Evolutionary conservation across 805 yeast genomes (phyloP).

Genomic region (Kregervanrija pseudodelftensis): DNA sequence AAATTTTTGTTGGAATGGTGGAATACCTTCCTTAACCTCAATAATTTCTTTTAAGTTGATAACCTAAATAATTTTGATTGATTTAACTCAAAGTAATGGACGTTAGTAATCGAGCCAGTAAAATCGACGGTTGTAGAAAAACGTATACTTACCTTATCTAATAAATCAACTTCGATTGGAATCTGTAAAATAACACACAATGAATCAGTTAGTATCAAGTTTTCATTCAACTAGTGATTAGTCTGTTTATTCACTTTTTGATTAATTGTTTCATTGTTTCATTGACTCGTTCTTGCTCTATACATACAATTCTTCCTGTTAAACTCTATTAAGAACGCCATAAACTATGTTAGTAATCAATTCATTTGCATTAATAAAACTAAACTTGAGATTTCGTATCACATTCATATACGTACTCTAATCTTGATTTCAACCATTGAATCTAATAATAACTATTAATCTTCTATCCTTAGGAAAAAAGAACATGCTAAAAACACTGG

Average conservation of each 20-base stretch:
- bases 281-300: no score
- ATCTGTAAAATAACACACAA: constrained; percentile 31
- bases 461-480: no score
- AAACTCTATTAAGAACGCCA: constrained; percentile 37
- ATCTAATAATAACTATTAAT: no score
- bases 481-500: no score
- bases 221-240: no score
- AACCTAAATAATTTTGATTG: constrained; percentile 28
- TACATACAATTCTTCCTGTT: constrained; percentile 67
- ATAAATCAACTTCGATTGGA: constrained; percentile 64
- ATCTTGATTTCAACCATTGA: constrained; percentile 25
- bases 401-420: constrained; percentile 18
- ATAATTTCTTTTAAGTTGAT: constrained; percentile 75
- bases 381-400: background rate
- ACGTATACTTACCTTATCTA: constrained; percentile 46
- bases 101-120: background rate
- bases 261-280: background rate
- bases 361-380: background rate
- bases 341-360: no score
- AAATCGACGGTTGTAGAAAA: background rate
- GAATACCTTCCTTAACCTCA: constrained; percentile 96
- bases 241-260: background rate
- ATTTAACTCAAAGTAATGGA: background rate
- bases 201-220: no score
- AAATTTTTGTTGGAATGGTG: constrained; percentile 91